Evolutionary conservation across 208 protist genomes (phyloP), one percentile per base, ranked within the genome.

Genomic region (Trypanosoma boissoni): DNA sequence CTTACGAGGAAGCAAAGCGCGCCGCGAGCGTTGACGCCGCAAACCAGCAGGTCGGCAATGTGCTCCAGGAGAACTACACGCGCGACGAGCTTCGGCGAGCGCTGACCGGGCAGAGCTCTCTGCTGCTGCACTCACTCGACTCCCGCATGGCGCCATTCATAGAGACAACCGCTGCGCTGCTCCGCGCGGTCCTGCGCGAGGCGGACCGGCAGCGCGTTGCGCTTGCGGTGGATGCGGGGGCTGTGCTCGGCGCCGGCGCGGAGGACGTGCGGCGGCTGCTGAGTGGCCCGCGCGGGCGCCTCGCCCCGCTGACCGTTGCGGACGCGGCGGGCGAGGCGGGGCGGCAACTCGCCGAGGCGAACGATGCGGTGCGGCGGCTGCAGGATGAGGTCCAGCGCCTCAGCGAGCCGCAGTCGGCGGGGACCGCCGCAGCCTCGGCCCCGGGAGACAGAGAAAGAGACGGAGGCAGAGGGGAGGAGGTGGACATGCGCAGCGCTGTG

Each of bases 181-280:
- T 91, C n/a, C 61, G 73, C 16, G 80, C 84, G 0, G 73, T 91
- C 23, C 63, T 88, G 51, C 72, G 84, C 2, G 77, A 91, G 42
- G 80, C 74, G 7, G 84, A 91, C 34, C 80, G 65, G 32, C 78
- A 88, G 20, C 48, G 58, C 23, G 26, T 88, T 16, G 42, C 45
- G 21, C 60, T 88, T 41, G 75, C 81, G 41, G 55, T 65, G n/a
- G 67, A 23, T 46, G 49, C 73, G 20, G 72, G 76, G 39, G 67
- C 79, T 46, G 77, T 68, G 59, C 72, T 75, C 16, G 75, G 69
- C 34, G 76, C 76, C 28, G 77, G 82, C 65, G 75, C 66, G 21
- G 57, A 68, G 3, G 77, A 85, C 49, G 83, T 72, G 5, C 57
- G 68, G 10, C 72, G 82, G 68, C 65, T 88, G 32, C 56, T 91